Conservation (phyloP, 306 rosid genomes). For the Fragaria nilgerrensis region DNA sequence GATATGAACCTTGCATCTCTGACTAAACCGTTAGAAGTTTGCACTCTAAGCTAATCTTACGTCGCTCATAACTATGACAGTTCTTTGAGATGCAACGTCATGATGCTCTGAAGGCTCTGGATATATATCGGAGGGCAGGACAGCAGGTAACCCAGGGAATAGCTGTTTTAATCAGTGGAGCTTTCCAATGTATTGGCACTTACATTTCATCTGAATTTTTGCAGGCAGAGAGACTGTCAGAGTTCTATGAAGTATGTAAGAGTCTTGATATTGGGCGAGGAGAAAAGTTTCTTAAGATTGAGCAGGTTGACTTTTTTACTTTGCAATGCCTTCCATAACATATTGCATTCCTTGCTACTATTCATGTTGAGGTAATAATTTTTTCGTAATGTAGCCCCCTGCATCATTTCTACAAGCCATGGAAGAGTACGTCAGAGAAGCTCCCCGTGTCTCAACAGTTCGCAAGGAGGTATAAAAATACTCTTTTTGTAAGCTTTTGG, state of each 20-base stretch:
- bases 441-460: constrained; percentile 61
- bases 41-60: constrained; percentile 27
- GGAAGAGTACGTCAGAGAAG: constrained; percentile 96
- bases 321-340: constrained; percentile 14
- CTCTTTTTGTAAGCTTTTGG: not conserved
- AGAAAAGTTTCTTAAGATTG: constrained; percentile 82
- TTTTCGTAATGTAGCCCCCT: constrained; percentile 68
- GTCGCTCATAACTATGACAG: constrained; percentile 46
- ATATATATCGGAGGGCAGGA: constrained; percentile 90
- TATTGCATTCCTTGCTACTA: not conserved
- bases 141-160: constrained; percentile 65
- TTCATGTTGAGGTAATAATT: constrained; percentile 26
- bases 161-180: constrained; percentile 7
- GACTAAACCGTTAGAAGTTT: constrained; percentile 21
- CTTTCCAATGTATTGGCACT: not conserved
- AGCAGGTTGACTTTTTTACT: constrained; percentile 63
- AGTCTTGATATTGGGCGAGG: constrained; percentile 90
- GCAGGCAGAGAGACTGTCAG: constrained; percentile 94
- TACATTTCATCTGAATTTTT: constrained; percentile 15
- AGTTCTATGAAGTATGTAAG: constrained; percentile 90
- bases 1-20: constrained; percentile 27
- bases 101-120: constrained; percentile 87
- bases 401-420: constrained; percentile 94
- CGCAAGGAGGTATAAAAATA: constrained; percentile 69
- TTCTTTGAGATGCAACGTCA: constrained; percentile 94